Conservation (phyloP, 805 yeast species). For the Metschnikowia bowlesiae region DNA sequence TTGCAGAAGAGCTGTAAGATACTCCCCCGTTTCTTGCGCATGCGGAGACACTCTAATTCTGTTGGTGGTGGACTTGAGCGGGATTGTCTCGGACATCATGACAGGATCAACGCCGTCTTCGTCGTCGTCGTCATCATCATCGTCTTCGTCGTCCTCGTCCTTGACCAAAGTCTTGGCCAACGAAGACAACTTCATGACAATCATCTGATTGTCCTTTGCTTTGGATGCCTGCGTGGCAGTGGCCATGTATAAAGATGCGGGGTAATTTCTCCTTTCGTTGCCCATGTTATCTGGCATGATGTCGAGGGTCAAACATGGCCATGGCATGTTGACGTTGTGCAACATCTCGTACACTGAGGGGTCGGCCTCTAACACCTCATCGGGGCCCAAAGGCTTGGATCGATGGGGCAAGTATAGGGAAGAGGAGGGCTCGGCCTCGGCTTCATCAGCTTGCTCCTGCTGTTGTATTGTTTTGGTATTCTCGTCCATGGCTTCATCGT, state of each 20-base stretch:
- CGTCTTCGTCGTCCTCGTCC: constrained; percentile 73
- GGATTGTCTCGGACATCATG: constrained; percentile 76
- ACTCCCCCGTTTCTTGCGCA: constrained; percentile 68
- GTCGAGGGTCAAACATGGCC: constrained; percentile 96
- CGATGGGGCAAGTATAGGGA: constrained; percentile 81
- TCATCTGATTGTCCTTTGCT: constrained; percentile 82
- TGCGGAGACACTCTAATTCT: constrained; percentile 82
- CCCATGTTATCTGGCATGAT: constrained; percentile 84
- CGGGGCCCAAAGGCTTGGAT: constrained; percentile 88
- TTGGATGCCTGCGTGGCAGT: constrained; percentile 93
- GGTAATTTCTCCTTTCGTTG: constrained; percentile 81
- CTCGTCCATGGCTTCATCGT: constrained; percentile 42
- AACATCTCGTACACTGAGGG: constrained; percentile 95
- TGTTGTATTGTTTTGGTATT: constrained; percentile 27
- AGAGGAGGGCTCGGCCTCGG: constrained; percentile 26
- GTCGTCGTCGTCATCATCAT: constrained; percentile 67
- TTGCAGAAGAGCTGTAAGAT: constrained; percentile 79
- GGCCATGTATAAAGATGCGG: constrained; percentile 78
- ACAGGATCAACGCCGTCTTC: constrained; percentile 67
- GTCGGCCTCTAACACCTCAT: constrained; percentile 94
- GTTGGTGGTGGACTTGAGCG: constrained; percentile 80
- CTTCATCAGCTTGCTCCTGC: constrained; percentile 18
- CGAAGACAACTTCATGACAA: constrained; percentile 77
- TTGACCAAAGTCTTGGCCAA: constrained; percentile 82
- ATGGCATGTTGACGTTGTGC: constrained; percentile 87